Conservation (phyloP, 1,139 yeast species). For the Pichia sp. region DNA sequence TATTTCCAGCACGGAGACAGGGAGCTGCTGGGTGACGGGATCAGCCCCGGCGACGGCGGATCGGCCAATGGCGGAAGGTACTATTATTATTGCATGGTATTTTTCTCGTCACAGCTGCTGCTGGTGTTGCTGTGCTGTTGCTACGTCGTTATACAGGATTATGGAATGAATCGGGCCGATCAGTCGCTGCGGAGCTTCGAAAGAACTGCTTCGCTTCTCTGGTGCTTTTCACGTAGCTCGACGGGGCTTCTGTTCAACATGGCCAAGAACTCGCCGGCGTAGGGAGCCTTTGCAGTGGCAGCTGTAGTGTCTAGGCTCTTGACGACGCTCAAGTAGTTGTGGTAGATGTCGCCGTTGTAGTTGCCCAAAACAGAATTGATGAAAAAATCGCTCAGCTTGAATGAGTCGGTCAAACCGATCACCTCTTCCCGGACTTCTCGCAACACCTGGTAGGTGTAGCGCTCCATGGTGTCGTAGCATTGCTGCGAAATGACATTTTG, state of each 20-base stretch:
- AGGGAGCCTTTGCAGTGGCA: slow-evolving; percentile 56
- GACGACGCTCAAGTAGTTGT: slow-evolving; percentile 59
- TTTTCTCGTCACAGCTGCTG: no score
- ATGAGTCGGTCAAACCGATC: slow-evolving; percentile 83
- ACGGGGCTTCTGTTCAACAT: slow-evolving; percentile 51
- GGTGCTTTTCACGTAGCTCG: slow-evolving; percentile 47
- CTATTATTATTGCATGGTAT: no score
- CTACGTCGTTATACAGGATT: not conserved
- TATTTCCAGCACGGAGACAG: not conserved
- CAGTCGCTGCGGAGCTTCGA: slow-evolving; percentile 24
- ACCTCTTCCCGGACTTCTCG: slow-evolving; percentile 61
- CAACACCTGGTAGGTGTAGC: slow-evolving; percentile 42
- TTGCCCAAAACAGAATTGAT: slow-evolving; percentile 83
- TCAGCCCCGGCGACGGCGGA: not conserved
- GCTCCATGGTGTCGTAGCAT: slow-evolving; percentile 35
- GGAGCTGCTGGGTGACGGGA: not conserved
- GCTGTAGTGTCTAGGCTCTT: slow-evolving; percentile 51
- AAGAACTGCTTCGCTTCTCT: slow-evolving; percentile 42
- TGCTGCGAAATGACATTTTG: slow-evolving; percentile 50
- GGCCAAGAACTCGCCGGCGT: slow-evolving; percentile 45
- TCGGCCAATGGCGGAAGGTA: not conserved
- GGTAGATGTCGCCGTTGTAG: slow-evolving; percentile 82
- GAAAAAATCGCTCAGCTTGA: slow-evolving; percentile 79
- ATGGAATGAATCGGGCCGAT: not conserved
- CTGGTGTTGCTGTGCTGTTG: not conserved